Evolutionary conservation across 2,329 filamentous ascomycete genomes (phyloP).

Genomic region (Aspergillus sclerotialis): DNA sequence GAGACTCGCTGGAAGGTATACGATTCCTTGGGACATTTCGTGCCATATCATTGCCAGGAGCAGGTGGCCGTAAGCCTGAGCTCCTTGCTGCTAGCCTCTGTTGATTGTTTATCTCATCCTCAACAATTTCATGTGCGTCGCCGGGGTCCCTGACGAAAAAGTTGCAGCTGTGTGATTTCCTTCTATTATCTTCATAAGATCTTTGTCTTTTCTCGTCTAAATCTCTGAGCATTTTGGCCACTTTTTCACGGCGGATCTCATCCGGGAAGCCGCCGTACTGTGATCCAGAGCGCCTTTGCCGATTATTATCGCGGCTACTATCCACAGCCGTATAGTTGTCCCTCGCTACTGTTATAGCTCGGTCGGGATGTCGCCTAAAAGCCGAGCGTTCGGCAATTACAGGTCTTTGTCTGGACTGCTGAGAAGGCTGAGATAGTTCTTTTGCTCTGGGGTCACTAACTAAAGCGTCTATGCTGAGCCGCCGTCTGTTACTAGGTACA

Average conservation of each 20-base stretch:
- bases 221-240: neutral
- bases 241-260: neutral
- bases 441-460: neutral
- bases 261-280: no score
- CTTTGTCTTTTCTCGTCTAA: neutral
- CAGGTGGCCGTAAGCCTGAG: constrained; percentile 1
- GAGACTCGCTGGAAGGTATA: constrained; percentile 1
- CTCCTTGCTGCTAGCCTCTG: constrained; percentile 1
- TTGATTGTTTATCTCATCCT: neutral
- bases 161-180: neutral
- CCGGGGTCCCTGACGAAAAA: neutral
- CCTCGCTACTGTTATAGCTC: neutral
- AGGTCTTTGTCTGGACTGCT: no score
- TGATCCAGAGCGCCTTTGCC: no score
- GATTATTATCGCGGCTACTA: no score
- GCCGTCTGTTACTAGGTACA: neutral
- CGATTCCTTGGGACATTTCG: constrained; percentile 1
- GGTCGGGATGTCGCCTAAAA: neutral
- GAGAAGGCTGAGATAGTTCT: neutral
- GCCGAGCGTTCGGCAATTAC: neutral
- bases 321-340: no score
- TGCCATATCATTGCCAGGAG: constrained; percentile 2
- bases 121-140: neutral
- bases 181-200: neutral
- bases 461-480: neutral